These are phyloP conservation scores for Rhodotorula sp. DNA, from an alignment of 1,284 basidiomycete species.

Conservation along the genomic window DNA sequence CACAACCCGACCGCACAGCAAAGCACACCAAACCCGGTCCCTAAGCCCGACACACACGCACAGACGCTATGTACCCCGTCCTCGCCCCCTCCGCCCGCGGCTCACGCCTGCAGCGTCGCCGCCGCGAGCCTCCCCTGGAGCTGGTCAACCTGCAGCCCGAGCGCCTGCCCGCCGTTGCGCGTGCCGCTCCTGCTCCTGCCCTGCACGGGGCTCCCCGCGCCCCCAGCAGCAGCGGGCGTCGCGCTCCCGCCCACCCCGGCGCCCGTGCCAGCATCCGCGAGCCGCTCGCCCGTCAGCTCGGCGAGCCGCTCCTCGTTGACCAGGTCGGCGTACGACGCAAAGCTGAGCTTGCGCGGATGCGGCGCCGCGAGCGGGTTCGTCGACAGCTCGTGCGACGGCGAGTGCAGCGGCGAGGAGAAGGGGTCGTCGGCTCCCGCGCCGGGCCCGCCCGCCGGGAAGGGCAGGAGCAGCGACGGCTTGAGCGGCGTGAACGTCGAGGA, in stretches of 20 bases:
- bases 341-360: constrained; percentile 33
- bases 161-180: not conserved
- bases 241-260: constrained; percentile 2
- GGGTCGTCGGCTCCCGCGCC: constrained; percentile 3
- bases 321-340: constrained; percentile 37
- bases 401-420: constrained; percentile 6
- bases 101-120: not conserved
- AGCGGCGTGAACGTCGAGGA: constrained; percentile 10
- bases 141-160: not conserved
- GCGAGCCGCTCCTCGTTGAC: constrained; percentile 42
- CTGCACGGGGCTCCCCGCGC: constrained; percentile 1
- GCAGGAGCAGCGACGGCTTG: constrained; percentile 20
- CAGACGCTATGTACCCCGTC: not conserved
- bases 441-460: constrained; percentile 12
- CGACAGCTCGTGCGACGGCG: constrained; percentile 1
- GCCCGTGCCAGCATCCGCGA: not conserved
- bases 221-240: constrained; percentile 3
- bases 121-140: constrained; percentile 1
- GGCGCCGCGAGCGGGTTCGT: constrained; percentile 6
- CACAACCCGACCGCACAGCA: not conserved
- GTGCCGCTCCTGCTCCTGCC: constrained; percentile 2
- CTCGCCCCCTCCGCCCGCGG: not conserved
- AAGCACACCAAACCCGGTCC: too few species aligned
- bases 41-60: not conserved
- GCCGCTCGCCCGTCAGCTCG: constrained; percentile 37